These are phyloP conservation scores for Teratosphaeria zuluensis DNA, from an alignment of 2,329 filamentous ascomycete species.

Conservation along the genomic window DNA sequence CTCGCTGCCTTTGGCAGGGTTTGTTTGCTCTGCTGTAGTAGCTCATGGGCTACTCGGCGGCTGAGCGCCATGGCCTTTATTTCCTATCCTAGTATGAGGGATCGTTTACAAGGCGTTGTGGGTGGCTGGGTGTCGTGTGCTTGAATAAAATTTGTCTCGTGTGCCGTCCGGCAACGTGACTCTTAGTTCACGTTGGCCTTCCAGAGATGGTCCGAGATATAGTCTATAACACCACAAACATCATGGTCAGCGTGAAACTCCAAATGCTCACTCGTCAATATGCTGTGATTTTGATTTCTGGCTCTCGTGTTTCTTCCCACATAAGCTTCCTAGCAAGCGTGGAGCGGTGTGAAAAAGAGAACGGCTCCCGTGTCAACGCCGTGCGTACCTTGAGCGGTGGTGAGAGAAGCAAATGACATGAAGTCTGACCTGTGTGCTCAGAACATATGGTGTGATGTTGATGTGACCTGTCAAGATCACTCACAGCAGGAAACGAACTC, in stretches of 20 bases:
- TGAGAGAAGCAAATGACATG: background rate
- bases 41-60: conserved; percentile 21
- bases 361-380: background rate
- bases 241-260: background rate
- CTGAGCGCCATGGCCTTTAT: conserved; percentile 22
- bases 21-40: conserved; percentile 17
- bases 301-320: background rate
- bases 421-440: background rate
- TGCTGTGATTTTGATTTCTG: background rate
- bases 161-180: background rate
- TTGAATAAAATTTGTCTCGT: background rate
- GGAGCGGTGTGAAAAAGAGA: background rate
- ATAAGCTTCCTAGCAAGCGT: background rate
- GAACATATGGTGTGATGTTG: background rate
- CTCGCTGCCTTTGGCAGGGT: conserved; percentile 13
- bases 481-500: background rate
- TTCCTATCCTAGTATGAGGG: background rate
- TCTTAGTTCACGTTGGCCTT: conserved; percentile 54
- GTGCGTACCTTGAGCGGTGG: background rate
- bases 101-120: background rate
- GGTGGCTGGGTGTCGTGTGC: background rate
- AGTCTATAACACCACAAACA: conserved; percentile 38
- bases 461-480: background rate
- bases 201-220: conserved; percentile 62
- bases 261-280: background rate